These are phyloP conservation scores for Xylaria intraflava DNA, from an alignment of 495 filamentous ascomycete genomes.

Conservation along the genomic window DNA sequence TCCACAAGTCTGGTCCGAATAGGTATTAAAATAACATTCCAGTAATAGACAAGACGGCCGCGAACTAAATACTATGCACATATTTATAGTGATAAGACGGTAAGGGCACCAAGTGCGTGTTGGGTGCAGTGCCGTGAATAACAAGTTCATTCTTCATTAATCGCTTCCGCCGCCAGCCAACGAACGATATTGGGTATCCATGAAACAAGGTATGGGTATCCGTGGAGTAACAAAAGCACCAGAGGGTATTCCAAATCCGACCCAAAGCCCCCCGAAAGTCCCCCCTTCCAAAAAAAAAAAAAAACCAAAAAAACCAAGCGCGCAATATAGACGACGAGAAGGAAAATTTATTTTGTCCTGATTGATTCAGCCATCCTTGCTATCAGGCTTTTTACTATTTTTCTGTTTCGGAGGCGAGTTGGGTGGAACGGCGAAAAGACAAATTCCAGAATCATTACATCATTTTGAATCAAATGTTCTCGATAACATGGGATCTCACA, in stretches of 20 bases:
- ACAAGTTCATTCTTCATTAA: neutral
- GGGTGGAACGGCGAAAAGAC: too few relatives aligned
- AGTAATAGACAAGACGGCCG: too few relatives aligned
- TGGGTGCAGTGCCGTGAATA: neutral
- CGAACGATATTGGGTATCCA: slow-evolving; percentile 13
- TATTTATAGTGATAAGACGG: too few relatives aligned
- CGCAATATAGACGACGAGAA: too few relatives aligned
- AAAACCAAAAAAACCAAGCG: neutral
- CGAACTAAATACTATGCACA: too few relatives aligned
- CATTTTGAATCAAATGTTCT: slow-evolving; percentile 62
- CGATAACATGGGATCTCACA: slow-evolving; percentile 77
- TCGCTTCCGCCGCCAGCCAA: slow-evolving; percentile 1
- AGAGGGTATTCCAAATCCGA: slow-evolving; percentile 7
- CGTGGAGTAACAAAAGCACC: slow-evolving; percentile 2
- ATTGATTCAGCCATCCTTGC: too few relatives aligned
- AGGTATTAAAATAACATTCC: too few relatives aligned
- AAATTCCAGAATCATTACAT: neutral
- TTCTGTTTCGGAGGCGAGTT: too few relatives aligned
- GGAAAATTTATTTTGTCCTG: too few relatives aligned
- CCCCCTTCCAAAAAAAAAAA: neutral
- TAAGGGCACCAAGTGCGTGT: neutral
- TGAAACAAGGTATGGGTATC: slow-evolving; percentile 10
- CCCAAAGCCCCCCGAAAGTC: neutral
- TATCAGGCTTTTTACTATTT: too few relatives aligned
- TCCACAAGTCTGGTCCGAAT: too few relatives aligned